These are phyloP conservation scores for Carex kokanica DNA, from an alignment of 176 grass and related monocot species.

Conservation along the genomic window DNA sequence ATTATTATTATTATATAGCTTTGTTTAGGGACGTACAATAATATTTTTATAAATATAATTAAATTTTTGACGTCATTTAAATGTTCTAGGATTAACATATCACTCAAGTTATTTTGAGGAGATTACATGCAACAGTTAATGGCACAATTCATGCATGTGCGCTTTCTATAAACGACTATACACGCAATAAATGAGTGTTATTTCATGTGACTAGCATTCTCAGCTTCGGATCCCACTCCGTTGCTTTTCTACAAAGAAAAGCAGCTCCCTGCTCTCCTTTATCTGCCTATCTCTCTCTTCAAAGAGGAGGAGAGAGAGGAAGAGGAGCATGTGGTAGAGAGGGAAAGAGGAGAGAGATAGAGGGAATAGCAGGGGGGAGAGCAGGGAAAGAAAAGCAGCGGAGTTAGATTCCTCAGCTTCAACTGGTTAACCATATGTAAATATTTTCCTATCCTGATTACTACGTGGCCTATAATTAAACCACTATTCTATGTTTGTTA, in stretches of 20 bases:
- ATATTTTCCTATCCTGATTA: neutral
- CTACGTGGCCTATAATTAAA: neutral
- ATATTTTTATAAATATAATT: neutral
- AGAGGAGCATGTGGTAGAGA: too few species aligned
- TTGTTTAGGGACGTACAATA: too few species aligned
- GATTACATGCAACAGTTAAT: neutral
- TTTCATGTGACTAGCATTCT: neutral
- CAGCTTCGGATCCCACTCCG: too few species aligned
- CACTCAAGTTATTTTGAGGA: neutral
- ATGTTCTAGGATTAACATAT: neutral
- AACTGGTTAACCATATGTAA: too few species aligned
- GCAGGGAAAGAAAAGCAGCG: too few species aligned
- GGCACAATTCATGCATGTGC: neutral
- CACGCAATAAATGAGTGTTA: neutral
- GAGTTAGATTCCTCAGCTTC: too few species aligned
- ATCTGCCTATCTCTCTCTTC: too few species aligned
- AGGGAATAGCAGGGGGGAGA: too few species aligned
- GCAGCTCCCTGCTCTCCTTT: too few species aligned
- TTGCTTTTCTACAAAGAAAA: too few species aligned
- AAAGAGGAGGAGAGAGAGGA: too few species aligned
- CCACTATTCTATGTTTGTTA: neutral
- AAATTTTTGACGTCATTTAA: neutral
- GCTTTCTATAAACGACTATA: neutral
- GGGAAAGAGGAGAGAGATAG: too few species aligned
- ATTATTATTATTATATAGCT: neutral